Percentiles rank a stretch among this genome's conserved stretches.
Evolutionary conservation across 2,329 filamentous ascomycete species (phyloP).

Genomic region (Cercospora sojina): DNA sequence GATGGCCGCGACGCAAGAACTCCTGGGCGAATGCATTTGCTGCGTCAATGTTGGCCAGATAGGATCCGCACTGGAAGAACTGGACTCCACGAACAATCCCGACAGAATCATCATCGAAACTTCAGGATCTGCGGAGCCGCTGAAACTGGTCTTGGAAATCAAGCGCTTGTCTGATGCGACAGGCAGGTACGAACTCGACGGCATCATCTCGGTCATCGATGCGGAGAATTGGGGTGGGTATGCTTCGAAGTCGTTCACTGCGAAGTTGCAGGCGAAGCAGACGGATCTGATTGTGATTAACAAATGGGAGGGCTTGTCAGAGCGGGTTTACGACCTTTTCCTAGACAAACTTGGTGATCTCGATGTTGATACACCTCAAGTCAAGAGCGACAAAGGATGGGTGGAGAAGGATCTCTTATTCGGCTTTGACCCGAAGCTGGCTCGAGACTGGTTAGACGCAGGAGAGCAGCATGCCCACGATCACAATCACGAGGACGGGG

Average conservation of each 20-base stretch:
- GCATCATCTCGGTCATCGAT: conserved; percentile 85
- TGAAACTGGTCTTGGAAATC: conserved; percentile 86
- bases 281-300: conserved; percentile 91
- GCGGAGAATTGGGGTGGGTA: conserved; percentile 96
- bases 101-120: conserved; percentile 95
- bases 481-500: conserved; percentile 44
- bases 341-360: conserved; percentile 77
- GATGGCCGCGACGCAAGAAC: conserved; percentile 85
- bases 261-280: conserved; percentile 81
- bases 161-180: conserved; percentile 74
- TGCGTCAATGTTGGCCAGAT: conserved; percentile 96
- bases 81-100: conserved; percentile 61
- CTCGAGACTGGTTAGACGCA: conserved; percentile 46
- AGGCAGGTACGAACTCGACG: conserved; percentile 72
- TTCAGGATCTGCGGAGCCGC: conserved; percentile 75
- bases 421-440: conserved; percentile 81
- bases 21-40: conserved; percentile 97
- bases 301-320: conserved; percentile 79
- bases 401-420: conserved; percentile 79
- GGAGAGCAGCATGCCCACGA: conserved; percentile 43
- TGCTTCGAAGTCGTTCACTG: conserved; percentile 85
- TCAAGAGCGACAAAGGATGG: conserved; percentile 78
- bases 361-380: conserved; percentile 72
- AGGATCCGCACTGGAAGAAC: conserved; percentile 72
- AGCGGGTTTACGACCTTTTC: conserved; percentile 73